Evolutionary conservation across 1,139 yeast species (phyloP), one percentile per base, ranked within the genome.

Genomic region (Saccharomyces hybrid): DNA sequence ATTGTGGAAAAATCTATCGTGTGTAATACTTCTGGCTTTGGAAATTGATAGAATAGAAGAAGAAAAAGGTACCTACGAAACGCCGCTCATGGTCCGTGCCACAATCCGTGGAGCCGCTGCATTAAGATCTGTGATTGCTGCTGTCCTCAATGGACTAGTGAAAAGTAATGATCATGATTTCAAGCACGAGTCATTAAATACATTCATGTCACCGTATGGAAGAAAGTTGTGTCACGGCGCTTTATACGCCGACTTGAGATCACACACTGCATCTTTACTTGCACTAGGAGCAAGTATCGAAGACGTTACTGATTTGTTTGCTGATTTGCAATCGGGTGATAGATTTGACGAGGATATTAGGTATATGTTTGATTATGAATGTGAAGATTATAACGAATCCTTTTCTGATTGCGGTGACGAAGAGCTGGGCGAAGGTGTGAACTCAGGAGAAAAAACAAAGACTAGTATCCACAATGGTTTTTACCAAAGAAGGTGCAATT

Each of bases 341-440:
- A 72, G 81, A 53, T 83, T 80, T 59, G 95, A 86, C 64, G 90
- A 84, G 60, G 93, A 86, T 67, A 79, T 86, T 21, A 74, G 79
- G 55, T 86, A 86, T 64, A 82, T 86, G 71, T 85, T 85, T 67
- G 89, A 84, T 54, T 76, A 77, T 62, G 88, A 83, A 60, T 76
- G 64, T 53, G 75, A 72, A 32, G 74, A 73, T 51, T 67, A 64
- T 51, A 62, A 67, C 47, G 66, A 60, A 38, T 59, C 57, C 42
- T 67, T 70, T 51, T 70, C 66, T 47, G 70, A 64, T 8, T 71
- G 66, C 4, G 61, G 61, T 27, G 59, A 62, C 28, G 69, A 62
- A 19, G 61, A 59, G 34, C 60, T 61, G 32, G 66, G 64, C 16
- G 62, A 57, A 50, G 49, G 28, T 28, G 27, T 53, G 28, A 54